Base-by-base conservation (phyloP, 768 basidiomycete species). In the Mycena capillaripes region DNA sequence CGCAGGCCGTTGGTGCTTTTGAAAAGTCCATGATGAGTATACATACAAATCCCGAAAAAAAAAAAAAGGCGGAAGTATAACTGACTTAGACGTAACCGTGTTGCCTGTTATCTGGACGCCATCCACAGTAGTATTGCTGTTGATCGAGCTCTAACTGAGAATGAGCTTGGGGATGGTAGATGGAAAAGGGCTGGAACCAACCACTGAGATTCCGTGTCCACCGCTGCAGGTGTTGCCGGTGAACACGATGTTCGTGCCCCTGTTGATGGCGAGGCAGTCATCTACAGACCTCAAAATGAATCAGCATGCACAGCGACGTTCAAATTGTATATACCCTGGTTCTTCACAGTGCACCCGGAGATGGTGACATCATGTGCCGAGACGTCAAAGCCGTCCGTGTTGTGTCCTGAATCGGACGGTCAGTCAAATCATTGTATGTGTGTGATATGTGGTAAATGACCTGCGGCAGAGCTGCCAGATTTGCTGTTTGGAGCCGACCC, bases 351-450 rank as follows among this genome's bases (percentile, higher is more conserved):
- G 46, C 69, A 72, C 21, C 42, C 40, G 21, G 59, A 29, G 38
- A 78, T 75, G 4, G 58, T 73, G 11, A 78, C 70, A 34, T 74
- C 52, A 50, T 74, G 70, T 0, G 74, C 76, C 9, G 70, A 67
- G 25, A 76, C 72, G 50, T 77, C 77, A 61, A 78, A 78, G 7
- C 77, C 76, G 52, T 78, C 77, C 8, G 77, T 78, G 34, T 78
- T 27, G 48, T 52, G 32, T 72, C 77, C 46, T 36, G 34, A 36
- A 36, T 36, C 34, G 12, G 34, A 36, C 12, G 34, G 34, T 36
- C 12, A 36, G 34, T 36, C 12, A 12, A 36, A 36, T 36, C 34
- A 12, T 36, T 36, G 34, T 36, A 36, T 36, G 34, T 36, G 34
- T 36, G 34, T 12, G 34, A 36, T 36, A 12, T 36, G 34, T 4